Percentiles rank a stretch among this genome's conserved stretches.
Evolutionary conservation across 495 filamentous ascomycete species (phyloP).

Genomic region (Penicillium psychrofluorescens): DNA sequence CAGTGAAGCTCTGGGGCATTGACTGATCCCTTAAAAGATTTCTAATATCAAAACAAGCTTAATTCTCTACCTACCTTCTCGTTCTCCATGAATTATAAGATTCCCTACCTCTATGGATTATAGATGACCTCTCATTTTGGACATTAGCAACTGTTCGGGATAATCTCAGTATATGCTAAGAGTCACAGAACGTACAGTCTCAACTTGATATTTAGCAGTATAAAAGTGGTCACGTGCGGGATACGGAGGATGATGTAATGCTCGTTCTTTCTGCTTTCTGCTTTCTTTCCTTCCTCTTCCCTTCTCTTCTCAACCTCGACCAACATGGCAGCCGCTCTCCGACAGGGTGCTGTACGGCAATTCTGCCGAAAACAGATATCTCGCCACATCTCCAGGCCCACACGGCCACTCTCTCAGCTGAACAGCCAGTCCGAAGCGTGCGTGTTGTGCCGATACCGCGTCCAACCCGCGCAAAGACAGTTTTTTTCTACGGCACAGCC

Average conservation of each 20-base stretch:
- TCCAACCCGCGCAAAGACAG: background rate
- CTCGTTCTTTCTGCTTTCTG: background rate
- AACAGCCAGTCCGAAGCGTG: constrained; percentile 1
- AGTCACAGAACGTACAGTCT: too few species aligned
- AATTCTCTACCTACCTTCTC: too few species aligned
- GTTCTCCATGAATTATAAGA: background rate
- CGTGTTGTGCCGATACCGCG: constrained; percentile 1
- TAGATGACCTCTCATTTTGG: too few species aligned
- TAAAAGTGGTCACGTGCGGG: background rate
- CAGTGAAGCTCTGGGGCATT: constrained; percentile 92
- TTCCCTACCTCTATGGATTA: background rate
- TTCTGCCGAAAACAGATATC: background rate
- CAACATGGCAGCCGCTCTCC: too few species aligned
- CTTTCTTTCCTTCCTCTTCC: background rate
- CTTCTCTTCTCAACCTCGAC: too few species aligned
- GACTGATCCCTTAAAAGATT: constrained; percentile 46
- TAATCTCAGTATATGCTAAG: too few species aligned
- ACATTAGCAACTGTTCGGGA: too few species aligned
- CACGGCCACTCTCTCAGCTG: background rate
- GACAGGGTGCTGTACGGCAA: too few species aligned
- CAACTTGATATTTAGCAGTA: background rate
- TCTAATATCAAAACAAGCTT: too few species aligned
- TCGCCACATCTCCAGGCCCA: background rate
- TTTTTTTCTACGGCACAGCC: background rate
- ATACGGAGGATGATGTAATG: constrained; percentile 2